A percentile compares a stretch with the other conserved stretches of the same genome.
Conservation (phyloP, 495 filamentous ascomycete genomes). For the Geoglossum glabrum region DNA sequence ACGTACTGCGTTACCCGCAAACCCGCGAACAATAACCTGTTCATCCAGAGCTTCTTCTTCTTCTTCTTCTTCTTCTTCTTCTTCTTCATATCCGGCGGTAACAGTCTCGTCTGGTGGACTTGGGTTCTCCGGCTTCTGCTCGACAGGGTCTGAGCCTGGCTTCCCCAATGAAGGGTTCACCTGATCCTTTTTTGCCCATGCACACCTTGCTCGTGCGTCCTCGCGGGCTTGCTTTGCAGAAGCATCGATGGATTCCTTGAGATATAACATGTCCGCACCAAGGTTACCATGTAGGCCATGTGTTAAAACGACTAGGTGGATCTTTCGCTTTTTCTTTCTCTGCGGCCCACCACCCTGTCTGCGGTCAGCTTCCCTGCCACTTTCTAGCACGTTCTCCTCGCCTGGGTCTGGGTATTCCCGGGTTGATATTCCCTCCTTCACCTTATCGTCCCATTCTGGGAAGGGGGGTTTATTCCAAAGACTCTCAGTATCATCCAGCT, state of each 20-base stretch:
- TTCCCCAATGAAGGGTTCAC: constrained; percentile 6
- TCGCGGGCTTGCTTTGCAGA: constrained; percentile 47
- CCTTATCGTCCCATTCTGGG: constrained; percentile 38
- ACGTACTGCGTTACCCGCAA: constrained; percentile 67
- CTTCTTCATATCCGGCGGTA: constrained; percentile 13
- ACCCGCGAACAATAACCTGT: constrained; percentile 85
- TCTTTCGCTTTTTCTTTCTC: constrained; percentile 28
- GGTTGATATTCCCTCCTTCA: constrained; percentile 13
- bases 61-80: constrained; percentile 35
- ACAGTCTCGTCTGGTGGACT: constrained; percentile 5
- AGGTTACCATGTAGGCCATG: constrained; percentile 94
- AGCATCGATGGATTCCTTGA: constrained; percentile 92
- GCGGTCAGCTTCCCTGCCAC: background rate
- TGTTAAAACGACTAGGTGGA: constrained; percentile 82
- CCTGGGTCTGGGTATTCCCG: constrained; percentile 6
- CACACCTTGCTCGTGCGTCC: constrained; percentile 34
- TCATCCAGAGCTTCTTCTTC: constrained; percentile 50
- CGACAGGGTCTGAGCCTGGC: background rate
- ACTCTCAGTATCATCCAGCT: constrained; percentile 67
- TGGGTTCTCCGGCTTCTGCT: background rate
- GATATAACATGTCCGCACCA: constrained; percentile 88
- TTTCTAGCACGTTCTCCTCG: constrained; percentile 2
- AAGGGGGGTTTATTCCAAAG: constrained; percentile 82
- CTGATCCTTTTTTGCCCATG: constrained; percentile 7
- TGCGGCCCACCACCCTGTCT: constrained; percentile 1